These are phyloP conservation scores for Aspergillus pseudonomiae DNA, from an alignment of 2,329 filamentous ascomycete species.

Conservation along the genomic window DNA sequence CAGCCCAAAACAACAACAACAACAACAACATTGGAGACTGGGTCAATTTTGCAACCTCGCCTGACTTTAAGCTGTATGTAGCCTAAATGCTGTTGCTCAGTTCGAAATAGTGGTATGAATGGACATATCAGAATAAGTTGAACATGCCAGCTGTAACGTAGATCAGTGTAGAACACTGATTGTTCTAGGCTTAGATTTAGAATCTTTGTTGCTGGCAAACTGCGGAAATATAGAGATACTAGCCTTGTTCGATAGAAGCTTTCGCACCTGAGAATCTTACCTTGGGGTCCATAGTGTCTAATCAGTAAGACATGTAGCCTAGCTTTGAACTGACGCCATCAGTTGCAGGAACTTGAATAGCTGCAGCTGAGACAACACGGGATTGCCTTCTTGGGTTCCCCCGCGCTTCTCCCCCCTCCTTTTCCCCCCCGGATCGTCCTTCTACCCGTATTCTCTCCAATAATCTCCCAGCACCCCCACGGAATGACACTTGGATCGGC, in stretches of 20 bases:
- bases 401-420: not conserved
- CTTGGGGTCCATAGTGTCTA: not conserved
- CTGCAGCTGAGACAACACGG: not conserved
- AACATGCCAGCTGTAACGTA: too few species aligned
- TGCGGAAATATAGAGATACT: too few species aligned
- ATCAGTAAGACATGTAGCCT: not conserved
- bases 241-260: not conserved
- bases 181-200: too few species aligned
- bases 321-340: not conserved
- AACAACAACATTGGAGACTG: too few species aligned
- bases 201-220: not conserved
- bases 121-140: too few species aligned
- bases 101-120: too few species aligned
- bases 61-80: too few species aligned
- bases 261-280: not conserved
- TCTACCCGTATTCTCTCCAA: not conserved
- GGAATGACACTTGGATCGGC: not conserved
- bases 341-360: not conserved
- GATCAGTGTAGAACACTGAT: too few species aligned
- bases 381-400: not conserved
- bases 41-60: too few species aligned
- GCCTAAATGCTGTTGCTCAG: too few species aligned
- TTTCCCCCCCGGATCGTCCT: conserved; percentile 1
- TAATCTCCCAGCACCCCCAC: not conserved
- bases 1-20: too few species aligned